Base-by-base conservation (phyloP, 2,329 filamentous ascomycete species). In the Hypoxylon sp. region DNA sequence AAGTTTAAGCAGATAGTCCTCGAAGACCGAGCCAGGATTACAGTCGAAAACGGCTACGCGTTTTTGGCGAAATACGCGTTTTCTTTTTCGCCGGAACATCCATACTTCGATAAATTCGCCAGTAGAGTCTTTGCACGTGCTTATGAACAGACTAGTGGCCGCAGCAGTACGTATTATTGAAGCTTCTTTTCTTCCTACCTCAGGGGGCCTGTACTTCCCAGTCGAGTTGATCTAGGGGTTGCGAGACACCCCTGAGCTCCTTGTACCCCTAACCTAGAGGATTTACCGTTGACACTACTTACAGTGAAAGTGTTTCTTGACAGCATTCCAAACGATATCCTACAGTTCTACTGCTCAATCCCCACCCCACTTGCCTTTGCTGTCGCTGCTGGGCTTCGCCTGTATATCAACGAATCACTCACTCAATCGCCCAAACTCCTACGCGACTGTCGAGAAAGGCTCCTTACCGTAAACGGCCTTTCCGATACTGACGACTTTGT, bases 1-100 rank as follows among this genome's bases (percentile, higher is more conserved):
- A 53, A 48, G 1, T 68, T 68, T 44, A 68, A 68, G 11, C 46
- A 49, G 7, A 20, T 33, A 24, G 48, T 64, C 16, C 51, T 67
- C 2, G 60, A 52, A 9, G 49, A 60, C 8, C 32, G 26, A 33
- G 40, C 64, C 7, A 60, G 18, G n/a, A 60, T 57, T 11, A 67
- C 46, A 4, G 33, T 18, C 14, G 64, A 64, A 14, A 69, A 64
- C 24, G 64, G 59, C 5, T 46, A 61, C 38, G 49, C 60, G 3
- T 67, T 67, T 22, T 20, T 66, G 40, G 50, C 64, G 2, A 66
- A 66, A 22, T 55, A 40, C 12, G 26, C 26, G 26, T 28, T 8
- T 28, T 24, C 18, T n/a, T 30, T 57, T 0, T 4, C 20, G 5
- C 12, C 26, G 26, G 0, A 12, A 4, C 6, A 20, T 20, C 12